These are phyloP conservation scores for Agrocybe pediades DNA, from an alignment of 768 basidiomycete genomes.

Conservation along the genomic window DNA sequence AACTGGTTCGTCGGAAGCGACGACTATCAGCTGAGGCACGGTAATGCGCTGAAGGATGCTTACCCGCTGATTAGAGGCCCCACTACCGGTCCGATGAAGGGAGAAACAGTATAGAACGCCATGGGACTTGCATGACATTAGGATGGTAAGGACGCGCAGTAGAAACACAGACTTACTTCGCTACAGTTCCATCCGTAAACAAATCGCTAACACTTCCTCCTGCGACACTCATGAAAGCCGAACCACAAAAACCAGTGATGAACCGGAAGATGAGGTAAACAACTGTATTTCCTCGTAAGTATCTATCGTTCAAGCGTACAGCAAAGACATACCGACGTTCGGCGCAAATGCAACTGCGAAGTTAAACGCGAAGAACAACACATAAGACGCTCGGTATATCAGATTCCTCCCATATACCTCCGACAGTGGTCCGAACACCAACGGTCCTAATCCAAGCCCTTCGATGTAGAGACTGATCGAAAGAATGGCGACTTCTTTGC, in stretches of 20 bases:
- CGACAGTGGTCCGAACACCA: constrained; percentile 54
- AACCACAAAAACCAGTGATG: constrained; percentile 55
- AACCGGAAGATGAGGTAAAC: constrained; percentile 63
- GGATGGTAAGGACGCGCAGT: neutral
- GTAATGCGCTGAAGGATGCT: constrained; percentile 15
- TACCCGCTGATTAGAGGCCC: constrained; percentile 65
- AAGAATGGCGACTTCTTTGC: constrained; percentile 48
- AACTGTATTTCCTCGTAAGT: constrained; percentile 30
- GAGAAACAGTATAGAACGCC: constrained; percentile 59
- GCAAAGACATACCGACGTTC: constrained; percentile 49
- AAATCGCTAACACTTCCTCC: constrained; percentile 60
- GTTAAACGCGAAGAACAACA: constrained; percentile 60
- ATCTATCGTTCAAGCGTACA: neutral
- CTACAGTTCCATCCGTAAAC: constrained; percentile 58
- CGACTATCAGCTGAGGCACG: neutral
- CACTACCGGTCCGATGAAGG: constrained; percentile 51
- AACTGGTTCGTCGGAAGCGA: constrained; percentile 39
- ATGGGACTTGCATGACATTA: constrained; percentile 35
- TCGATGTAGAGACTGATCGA: constrained; percentile 61
- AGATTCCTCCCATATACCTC: constrained; percentile 67
- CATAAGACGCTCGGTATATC: constrained; percentile 65
- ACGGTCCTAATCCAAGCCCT: constrained; percentile 56
- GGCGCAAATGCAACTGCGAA: constrained; percentile 78
- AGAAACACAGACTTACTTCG: constrained; percentile 44
- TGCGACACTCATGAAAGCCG: constrained; percentile 57